A percentile compares a stretch with the other conserved stretches of the same genome.
Conservation (phyloP, 2,329 filamentous ascomycete species). For the Scopulariopsis brevicaulis region DNA sequence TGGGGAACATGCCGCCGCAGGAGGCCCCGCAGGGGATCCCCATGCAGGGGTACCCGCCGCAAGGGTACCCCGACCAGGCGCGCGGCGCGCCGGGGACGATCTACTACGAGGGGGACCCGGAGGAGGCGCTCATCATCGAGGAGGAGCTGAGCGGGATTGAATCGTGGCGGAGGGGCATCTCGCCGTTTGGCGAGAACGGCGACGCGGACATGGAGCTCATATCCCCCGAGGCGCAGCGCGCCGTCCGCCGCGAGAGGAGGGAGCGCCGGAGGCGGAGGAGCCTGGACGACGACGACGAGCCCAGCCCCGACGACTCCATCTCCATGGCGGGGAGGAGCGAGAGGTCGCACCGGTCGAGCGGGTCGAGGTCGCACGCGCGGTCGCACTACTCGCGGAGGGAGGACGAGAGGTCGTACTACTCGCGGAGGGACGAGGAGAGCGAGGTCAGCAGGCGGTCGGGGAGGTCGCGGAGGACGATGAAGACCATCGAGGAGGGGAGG, state of each 20-base stretch:
- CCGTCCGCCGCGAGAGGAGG: constrained; percentile 18
- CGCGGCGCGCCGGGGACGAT: constrained; percentile 14
- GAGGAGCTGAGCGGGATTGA: constrained; percentile 49
- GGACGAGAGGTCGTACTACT: constrained; percentile 14
- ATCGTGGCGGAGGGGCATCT: constrained; percentile 45
- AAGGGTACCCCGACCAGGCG: constrained; percentile 11
- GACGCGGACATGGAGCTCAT: constrained; percentile 44
- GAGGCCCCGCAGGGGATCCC: not conserved
- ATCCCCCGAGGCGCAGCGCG: constrained; percentile 40
- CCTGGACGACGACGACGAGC: constrained; percentile 15
- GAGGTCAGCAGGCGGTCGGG: constrained; percentile 18
- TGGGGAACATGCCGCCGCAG: constrained; percentile 4
- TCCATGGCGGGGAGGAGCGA: constrained; percentile 15
- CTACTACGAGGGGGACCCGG: constrained; percentile 20
- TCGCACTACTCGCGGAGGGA: constrained; percentile 8
- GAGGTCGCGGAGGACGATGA: constrained; percentile 22
- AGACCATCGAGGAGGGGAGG: constrained; percentile 18
- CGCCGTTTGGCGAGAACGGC: constrained; percentile 31
- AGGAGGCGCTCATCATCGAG: constrained; percentile 46
- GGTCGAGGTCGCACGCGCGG: constrained; percentile 5
- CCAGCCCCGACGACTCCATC: constrained; percentile 9
- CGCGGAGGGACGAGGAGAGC: constrained; percentile 19
- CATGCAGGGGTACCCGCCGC: constrained; percentile 12
- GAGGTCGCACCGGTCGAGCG: constrained; percentile 6
- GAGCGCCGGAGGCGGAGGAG: not conserved